phyloP scores from a whole-genome alignment of 2,329 filamentous ascomycete species.

The Pseudogymnoascus verrucosus region DNA sequence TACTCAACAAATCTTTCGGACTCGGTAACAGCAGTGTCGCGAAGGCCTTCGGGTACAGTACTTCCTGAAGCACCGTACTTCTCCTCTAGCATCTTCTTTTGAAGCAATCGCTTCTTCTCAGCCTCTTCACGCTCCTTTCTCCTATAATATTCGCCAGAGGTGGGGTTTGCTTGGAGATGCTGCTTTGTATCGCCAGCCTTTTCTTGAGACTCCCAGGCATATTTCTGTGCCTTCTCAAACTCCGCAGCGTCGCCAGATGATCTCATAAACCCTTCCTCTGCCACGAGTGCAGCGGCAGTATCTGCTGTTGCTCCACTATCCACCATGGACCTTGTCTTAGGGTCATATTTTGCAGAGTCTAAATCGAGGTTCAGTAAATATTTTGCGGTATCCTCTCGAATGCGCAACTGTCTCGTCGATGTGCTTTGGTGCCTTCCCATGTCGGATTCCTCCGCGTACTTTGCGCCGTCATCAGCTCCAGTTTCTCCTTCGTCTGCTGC shows the following conservation, averaged over 20 bases:
- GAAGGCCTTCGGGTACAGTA: slow-evolving; percentile 52
- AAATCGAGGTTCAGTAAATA: slow-evolving; percentile 92
- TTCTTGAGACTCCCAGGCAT: slow-evolving; percentile 95
- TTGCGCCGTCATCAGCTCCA: slow-evolving; percentile 53
- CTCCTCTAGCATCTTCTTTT: slow-evolving; percentile 63
- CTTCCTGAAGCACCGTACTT: slow-evolving; percentile 71
- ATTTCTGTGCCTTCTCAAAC: slow-evolving; percentile 80
- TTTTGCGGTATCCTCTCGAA: slow-evolving; percentile 95
- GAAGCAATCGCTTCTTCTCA: slow-evolving; percentile 58
- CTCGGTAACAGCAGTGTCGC: slow-evolving; percentile 62
- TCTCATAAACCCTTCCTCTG: slow-evolving; percentile 86
- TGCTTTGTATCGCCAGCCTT: slow-evolving; percentile 66
- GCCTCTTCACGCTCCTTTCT: slow-evolving; percentile 72
- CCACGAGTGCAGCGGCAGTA: slow-evolving; percentile 72
- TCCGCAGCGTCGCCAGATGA: slow-evolving; percentile 86
- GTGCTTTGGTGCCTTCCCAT: slow-evolving; percentile 93
- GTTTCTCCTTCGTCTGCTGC: slow-evolving; percentile 42
- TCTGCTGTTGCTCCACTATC: slow-evolving; percentile 75
- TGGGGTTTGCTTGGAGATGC: slow-evolving; percentile 94
- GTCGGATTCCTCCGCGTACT: slow-evolving; percentile 90
- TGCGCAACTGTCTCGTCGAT: slow-evolving; percentile 78
- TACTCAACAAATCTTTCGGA: slow-evolving; percentile 90
- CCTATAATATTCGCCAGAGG: slow-evolving; percentile 75
- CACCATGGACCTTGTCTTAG: slow-evolving; percentile 87
- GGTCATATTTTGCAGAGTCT: slow-evolving; percentile 95